phyloP scores from a whole-genome alignment of 2,329 filamentous ascomycete species.

The Ophiostoma perfectum region DNA sequence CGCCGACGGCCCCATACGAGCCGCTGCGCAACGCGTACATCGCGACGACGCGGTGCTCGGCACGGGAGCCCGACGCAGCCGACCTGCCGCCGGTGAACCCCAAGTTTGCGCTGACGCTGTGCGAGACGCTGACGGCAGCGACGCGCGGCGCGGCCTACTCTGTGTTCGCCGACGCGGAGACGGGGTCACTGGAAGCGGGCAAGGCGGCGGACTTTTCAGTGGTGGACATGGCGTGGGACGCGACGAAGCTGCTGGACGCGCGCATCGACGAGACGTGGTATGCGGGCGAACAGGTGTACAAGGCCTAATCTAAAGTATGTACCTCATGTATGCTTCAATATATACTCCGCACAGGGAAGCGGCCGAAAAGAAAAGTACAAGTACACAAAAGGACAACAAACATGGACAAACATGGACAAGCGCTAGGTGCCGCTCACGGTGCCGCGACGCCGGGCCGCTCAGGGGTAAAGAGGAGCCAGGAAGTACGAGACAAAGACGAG shows the following conservation, averaged over 20 bases:
- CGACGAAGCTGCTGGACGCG: slow-evolving; percentile 42
- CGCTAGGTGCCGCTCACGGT: not conserved
- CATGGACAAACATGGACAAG: not conserved
- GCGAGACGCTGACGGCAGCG: slow-evolving; percentile 49
- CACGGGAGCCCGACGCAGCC: slow-evolving; percentile 41
- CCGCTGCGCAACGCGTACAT: slow-evolving; percentile 54
- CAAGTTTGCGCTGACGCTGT: slow-evolving; percentile 49
- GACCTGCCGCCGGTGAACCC: slow-evolving; percentile 42
- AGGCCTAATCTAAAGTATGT: slow-evolving; percentile 35
- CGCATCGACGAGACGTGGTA: slow-evolving; percentile 42
- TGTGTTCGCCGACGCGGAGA: slow-evolving; percentile 50
- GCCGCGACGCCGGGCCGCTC: not conserved
- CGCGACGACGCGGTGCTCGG: slow-evolving; percentile 52
- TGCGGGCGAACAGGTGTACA: slow-evolving; percentile 39
- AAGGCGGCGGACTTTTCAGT: slow-evolving; percentile 55
- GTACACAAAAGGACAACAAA: not conserved
- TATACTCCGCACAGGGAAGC: not conserved
- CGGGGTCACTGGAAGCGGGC: slow-evolving; percentile 49
- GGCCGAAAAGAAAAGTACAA: not conserved
- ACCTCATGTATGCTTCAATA: not conserved
- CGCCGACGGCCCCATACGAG: slow-evolving; percentile 53
- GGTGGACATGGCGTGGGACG: slow-evolving; percentile 47
- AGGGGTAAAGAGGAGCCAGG: not conserved
- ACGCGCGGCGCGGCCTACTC: slow-evolving; percentile 43
- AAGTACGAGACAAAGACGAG: not conserved